Evolutionary conservation across 495 filamentous ascomycete species (phyloP), one percentile per base, ranked within the genome.

Genomic region (Beverwykella pulmonaria): DNA sequence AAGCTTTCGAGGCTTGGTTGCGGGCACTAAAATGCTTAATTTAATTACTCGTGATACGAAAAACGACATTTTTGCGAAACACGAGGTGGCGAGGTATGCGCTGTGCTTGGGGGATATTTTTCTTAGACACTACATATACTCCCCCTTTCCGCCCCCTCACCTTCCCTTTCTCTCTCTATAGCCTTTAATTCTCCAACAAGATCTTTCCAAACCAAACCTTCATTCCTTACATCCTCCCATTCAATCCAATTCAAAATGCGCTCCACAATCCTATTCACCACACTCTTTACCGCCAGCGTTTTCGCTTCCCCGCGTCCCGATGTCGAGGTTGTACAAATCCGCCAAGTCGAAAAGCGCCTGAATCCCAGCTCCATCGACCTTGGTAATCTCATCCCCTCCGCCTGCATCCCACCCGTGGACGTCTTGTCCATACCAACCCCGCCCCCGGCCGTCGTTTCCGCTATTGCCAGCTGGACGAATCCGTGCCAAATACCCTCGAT

Each of bases 321-420:
- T 7, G 22, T 52, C 8, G 48, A 52, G 23, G 19, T 52, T n/a
- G 48, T 52, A 12, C 48, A 52, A 29, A 52, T 52, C 48, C 48
- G 48, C 10, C 19, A 52, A 52, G 17, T 52, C 48, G 10, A 23
- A 7, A 2, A 4, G 19, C 48, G 48, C 48, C 19, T 9, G 14
- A 4, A 22, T 26, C 6, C 9, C 22, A 23, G 5, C 48, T 29
- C 48, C 19, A 52, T 25, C 22, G 39, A 44, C 15, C 39, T 44
- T 3, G 39, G 48, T 4, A 23, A 25, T 12, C 48, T 52, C 3
- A n/a, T 44, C 39, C 39, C 39, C 15, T 15, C 9, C 6, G 39
- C 5, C 9, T 44, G 39, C 17, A 12, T 44, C 39, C 15, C 15
- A 10, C 39, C 39, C 39, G 17, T 14, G 3, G 17, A 44, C 17